Percentiles rank a stretch among this genome's conserved stretches.
These are phyloP conservation scores for Jatropha multifida DNA, from an alignment of 441 rosid species.

Conservation along the genomic window DNA sequence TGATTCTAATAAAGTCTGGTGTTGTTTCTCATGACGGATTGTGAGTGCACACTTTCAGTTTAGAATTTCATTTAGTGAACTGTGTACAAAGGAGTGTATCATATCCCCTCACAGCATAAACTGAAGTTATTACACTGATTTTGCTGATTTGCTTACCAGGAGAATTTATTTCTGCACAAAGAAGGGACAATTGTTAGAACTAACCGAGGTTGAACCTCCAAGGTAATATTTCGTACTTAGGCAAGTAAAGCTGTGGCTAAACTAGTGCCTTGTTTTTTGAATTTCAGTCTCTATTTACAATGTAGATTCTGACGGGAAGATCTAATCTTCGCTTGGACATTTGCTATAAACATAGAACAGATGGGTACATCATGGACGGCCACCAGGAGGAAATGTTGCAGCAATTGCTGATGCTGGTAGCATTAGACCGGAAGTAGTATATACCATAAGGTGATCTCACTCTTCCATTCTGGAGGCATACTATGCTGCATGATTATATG, in stretches of 20 bases:
- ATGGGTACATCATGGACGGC: slow-evolving; percentile 66
- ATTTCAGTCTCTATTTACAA: slow-evolving; percentile 24
- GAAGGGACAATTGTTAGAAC: slow-evolving; percentile 54
- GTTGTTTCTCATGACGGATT: slow-evolving; percentile 48
- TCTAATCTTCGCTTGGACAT: slow-evolving; percentile 27
- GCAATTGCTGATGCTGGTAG: slow-evolving; percentile 52
- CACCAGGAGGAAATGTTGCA: slow-evolving; percentile 66
- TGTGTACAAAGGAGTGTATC: not conserved
- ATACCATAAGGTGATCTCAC: slow-evolving; percentile 51
- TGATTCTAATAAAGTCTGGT: slow-evolving; percentile 52
- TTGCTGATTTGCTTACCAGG: slow-evolving; percentile 34
- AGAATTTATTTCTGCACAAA: slow-evolving; percentile 62
- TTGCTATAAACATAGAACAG: slow-evolving; percentile 45
- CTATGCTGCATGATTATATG: not conserved
- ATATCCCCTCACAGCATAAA: slow-evolving; percentile 5
- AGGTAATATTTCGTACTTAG: slow-evolving; percentile 40
- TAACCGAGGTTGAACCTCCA: slow-evolving; percentile 48
- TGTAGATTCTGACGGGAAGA: slow-evolving; percentile 29
- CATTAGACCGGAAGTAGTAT: slow-evolving; percentile 48
- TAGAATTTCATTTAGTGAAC: slow-evolving; percentile 4
- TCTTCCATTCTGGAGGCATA: not conserved
- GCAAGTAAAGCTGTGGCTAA: slow-evolving; percentile 10
- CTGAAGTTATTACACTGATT: not conserved
- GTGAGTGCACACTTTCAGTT: slow-evolving; percentile 42
- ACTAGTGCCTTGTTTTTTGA: slow-evolving; percentile 21